Conservation (phyloP, 139 green algal genomes). For the Desmodesmus armatus region DNA sequence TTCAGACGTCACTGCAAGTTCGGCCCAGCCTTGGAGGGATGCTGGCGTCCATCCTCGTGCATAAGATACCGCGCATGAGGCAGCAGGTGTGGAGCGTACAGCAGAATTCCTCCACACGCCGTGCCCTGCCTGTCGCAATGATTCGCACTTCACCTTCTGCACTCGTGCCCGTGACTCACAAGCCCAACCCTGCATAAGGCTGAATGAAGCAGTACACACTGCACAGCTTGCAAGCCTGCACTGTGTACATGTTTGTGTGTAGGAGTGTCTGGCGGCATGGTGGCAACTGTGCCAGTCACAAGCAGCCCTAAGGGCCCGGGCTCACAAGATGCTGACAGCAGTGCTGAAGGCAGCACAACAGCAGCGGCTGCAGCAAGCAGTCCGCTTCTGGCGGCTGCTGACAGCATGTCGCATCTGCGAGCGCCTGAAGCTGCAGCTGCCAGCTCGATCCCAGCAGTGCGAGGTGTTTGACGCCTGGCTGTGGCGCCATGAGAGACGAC, state of each 20-base stretch:
- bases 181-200: too few species aligned
- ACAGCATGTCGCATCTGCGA: constrained; percentile 18
- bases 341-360: not conserved
- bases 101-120: too few species aligned
- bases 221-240: not conserved
- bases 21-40: constrained; percentile 12
- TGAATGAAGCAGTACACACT: too few species aligned
- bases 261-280: not conserved
- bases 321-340: not conserved
- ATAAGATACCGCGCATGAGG: not conserved
- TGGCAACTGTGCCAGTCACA: not conserved
- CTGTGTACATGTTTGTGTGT: too few species aligned
- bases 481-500: constrained; percentile 55
- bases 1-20: not conserved
- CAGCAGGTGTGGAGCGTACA: constrained; percentile 9
- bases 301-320: not conserved
- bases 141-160: too few species aligned
- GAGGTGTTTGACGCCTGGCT: constrained; percentile 60
- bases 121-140: too few species aligned
- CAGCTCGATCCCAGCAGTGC: constrained; percentile 50
- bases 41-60: constrained; percentile 27
- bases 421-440: constrained; percentile 52
- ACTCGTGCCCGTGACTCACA: too few species aligned
- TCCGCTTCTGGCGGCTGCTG: constrained; percentile 31
- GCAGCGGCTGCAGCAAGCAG: not conserved